A percentile compares a stretch with the other conserved stretches of the same genome.
phyloP scores from a whole-genome alignment of 148 eudicot genomes.

The Talinum fruticosum region DNA sequence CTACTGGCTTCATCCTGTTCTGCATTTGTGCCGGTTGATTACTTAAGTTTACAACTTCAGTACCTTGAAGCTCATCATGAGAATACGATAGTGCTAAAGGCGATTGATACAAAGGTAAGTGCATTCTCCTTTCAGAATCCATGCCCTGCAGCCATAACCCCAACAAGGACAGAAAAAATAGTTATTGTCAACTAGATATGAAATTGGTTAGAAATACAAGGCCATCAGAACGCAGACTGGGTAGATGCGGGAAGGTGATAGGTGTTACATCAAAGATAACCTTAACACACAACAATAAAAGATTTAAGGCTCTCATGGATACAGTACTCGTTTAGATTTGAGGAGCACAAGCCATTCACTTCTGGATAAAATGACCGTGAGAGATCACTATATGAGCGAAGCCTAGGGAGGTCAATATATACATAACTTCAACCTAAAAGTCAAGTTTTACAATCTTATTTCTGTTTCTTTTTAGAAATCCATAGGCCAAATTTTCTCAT shows the following conservation, averaged over 20 bases:
- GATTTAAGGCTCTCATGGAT: neutral
- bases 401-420: neutral
- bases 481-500: too few species aligned
- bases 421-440: neutral
- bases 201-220: conserved; percentile 3
- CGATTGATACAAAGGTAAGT: conserved; percentile 38
- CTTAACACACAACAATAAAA: neutral
- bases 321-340: too few species aligned
- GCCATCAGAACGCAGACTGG: neutral
- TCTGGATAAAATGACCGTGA: neutral
- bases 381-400: neutral
- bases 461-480: neutral
- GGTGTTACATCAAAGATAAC: neutral
- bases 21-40: conserved; percentile 30
- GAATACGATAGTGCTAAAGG: conserved; percentile 26
- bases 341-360: neutral
- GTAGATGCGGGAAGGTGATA: neutral
- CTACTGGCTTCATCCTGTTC: conserved; percentile 36
- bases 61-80: conserved; percentile 34
- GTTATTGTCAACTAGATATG: conserved; percentile 6
- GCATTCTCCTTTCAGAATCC: conserved; percentile 39
- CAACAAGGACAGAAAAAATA: neutral
- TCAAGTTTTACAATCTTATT: neutral
- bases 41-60: conserved; percentile 35
- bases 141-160: conserved; percentile 43